Conservation (phyloP, 2,329 filamentous ascomycete genomes). For the Cladosporium colombiae region DNA sequence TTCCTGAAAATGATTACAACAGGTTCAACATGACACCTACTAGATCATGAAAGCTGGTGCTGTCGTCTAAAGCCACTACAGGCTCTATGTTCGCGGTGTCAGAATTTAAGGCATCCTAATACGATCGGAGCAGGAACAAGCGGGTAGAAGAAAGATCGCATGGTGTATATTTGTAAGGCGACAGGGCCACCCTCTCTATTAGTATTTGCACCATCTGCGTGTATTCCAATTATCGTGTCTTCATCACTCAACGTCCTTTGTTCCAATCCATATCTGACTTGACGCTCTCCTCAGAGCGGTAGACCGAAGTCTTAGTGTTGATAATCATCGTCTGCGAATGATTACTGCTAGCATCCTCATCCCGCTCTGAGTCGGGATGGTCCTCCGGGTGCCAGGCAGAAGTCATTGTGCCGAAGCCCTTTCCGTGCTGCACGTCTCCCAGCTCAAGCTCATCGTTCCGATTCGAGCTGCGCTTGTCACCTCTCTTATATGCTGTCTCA, state of each 20-base stretch:
- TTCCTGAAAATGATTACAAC: neutral
- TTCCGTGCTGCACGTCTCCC: slow-evolving; percentile 3
- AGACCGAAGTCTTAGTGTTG: slow-evolving; percentile 13
- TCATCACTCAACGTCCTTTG: neutral
- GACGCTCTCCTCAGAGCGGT: slow-evolving; percentile 12
- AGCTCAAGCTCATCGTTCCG: neutral
- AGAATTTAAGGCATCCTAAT: neutral
- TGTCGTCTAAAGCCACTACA: neutral
- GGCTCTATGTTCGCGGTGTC: neutral
- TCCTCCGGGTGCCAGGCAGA: slow-evolving; percentile 4
- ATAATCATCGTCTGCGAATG: slow-evolving; percentile 17
- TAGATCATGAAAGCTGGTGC: neutral
- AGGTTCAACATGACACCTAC: neutral
- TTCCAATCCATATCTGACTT: neutral
- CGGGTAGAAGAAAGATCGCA: neutral
- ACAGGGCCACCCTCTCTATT: neutral
- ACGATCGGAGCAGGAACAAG: neutral
- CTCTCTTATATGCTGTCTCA: neutral
- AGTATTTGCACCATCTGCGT: neutral
- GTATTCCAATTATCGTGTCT: neutral
- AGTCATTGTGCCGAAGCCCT: slow-evolving; percentile 12
- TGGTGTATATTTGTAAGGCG: neutral
- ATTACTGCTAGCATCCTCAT: slow-evolving; percentile 9
- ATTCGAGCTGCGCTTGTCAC: neutral
- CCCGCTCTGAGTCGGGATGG: neutral